Conservation (phyloP, 805 yeast genomes). For the Ogataea chonburiensis region DNA sequence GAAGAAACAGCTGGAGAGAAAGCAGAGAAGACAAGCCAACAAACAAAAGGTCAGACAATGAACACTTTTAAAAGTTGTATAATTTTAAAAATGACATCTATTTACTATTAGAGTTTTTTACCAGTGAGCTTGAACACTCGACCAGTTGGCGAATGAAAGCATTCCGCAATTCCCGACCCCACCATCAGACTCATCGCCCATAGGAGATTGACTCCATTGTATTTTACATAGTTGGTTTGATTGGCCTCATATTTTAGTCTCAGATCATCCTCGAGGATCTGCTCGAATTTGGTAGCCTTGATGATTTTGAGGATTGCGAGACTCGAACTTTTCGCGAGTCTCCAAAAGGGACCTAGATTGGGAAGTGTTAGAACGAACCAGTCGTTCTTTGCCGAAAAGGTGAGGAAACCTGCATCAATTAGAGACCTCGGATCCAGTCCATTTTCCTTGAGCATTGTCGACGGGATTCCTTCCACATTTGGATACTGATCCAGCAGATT, state of each 20-base stretch:
- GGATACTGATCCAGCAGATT: constrained; percentile 23
- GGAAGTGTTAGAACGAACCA: constrained; percentile 47
- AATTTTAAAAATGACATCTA: constrained; percentile 1
- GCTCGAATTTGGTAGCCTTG: constrained; percentile 39
- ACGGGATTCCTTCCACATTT: constrained; percentile 25
- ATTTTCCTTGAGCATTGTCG: constrained; percentile 20
- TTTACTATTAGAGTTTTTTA: constrained; percentile 13
- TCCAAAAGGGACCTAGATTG: constrained; percentile 48
- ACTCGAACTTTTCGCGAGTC: constrained; percentile 44
- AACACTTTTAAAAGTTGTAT: constrained; percentile 1
- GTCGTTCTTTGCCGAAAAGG: constrained; percentile 36
- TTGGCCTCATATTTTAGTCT: constrained; percentile 46
- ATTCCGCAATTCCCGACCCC: constrained; percentile 53
- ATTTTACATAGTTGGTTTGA: constrained; percentile 44
- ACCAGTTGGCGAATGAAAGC: constrained; percentile 53
- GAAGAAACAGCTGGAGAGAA: constrained; percentile 77
- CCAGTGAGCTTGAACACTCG: constrained; percentile 53
- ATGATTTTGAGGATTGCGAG: constrained; percentile 43
- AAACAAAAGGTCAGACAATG: constrained; percentile 50
- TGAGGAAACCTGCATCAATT: constrained; percentile 42
- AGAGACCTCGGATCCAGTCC: constrained; percentile 33
- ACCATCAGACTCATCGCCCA: constrained; percentile 52
- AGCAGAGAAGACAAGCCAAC: constrained; percentile 68
- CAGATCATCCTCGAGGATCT: constrained; percentile 42
- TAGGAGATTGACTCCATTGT: constrained; percentile 47